Conservation (phyloP, 805 yeast species). For the Lipomyces sp. region DNA sequence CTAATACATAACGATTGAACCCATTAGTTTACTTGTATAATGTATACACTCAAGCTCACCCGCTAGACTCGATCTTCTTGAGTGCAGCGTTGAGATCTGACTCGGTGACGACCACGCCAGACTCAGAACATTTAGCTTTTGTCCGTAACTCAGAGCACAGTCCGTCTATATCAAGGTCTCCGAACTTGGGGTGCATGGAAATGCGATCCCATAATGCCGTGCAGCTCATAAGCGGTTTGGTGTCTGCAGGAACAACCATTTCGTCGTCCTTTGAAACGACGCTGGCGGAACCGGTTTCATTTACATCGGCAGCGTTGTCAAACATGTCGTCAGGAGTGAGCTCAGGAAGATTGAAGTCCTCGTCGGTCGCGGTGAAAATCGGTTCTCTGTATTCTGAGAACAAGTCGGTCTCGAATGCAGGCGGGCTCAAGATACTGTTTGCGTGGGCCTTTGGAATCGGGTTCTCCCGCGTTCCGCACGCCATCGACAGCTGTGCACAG, state of each 20-base stretch:
- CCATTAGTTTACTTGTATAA: slow-evolving; percentile 1
- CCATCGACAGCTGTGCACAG: slow-evolving; percentile 75
- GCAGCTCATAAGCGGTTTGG: slow-evolving; percentile 63
- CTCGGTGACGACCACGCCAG: slow-evolving; percentile 85
- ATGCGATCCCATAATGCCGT: slow-evolving; percentile 96
- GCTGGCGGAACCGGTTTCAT: neutral
- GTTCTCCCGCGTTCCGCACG: slow-evolving; percentile 75
- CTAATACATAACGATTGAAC: neutral
- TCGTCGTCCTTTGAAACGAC: slow-evolving; percentile 39
- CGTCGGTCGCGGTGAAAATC: slow-evolving; percentile 39
- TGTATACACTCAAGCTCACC: neutral
- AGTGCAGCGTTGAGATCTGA: slow-evolving; percentile 64
- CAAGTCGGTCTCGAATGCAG: slow-evolving; percentile 42
- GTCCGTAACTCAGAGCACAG: slow-evolving; percentile 84
- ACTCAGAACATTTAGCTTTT: slow-evolving; percentile 94
- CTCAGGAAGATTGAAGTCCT: slow-evolving; percentile 43
- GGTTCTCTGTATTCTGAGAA: slow-evolving; percentile 41
- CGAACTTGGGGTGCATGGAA: slow-evolving; percentile 89
- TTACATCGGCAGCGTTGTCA: slow-evolving; percentile 28
- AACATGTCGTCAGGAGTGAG: slow-evolving; percentile 45
- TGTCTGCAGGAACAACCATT: slow-evolving; percentile 66
- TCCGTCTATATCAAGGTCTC: slow-evolving; percentile 93
- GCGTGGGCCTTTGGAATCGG: slow-evolving; percentile 61
- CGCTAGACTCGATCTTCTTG: slow-evolving; percentile 22
- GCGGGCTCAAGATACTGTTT: slow-evolving; percentile 40